A percentile compares a stretch with the other conserved stretches of the same genome.
These are phyloP conservation scores for Ceratobasidium theobromae DNA, from an alignment of 1,284 basidiomycete genomes.

Conservation along the genomic window DNA sequence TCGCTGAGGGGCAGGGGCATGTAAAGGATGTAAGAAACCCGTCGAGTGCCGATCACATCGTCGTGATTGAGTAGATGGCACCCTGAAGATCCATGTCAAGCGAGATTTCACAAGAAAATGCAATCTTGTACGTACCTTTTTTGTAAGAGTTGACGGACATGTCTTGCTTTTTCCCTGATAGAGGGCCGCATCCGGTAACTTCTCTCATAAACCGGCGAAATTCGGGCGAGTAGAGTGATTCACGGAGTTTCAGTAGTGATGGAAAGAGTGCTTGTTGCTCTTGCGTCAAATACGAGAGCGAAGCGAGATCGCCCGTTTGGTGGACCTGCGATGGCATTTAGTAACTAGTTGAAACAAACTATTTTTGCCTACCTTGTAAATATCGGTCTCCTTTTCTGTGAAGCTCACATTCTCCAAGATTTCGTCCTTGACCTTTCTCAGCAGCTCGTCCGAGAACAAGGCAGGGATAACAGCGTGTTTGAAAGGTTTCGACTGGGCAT, in stretches of 20 bases:
- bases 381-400: conserved; percentile 97
- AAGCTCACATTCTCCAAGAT: conserved; percentile 86
- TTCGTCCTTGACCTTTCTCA: conserved; percentile 76
- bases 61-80: conserved; percentile 97
- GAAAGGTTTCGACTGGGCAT: conserved; percentile 70
- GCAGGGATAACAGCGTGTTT: conserved; percentile 81
- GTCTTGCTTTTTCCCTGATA: conserved; percentile 92
- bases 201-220: conserved; percentile 85
- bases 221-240: conserved; percentile 86
- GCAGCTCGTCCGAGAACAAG: conserved; percentile 82
- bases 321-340: conserved; percentile 65
- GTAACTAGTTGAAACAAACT: neutral
- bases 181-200: conserved; percentile 91
- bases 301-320: conserved; percentile 96
- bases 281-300: conserved; percentile 79
- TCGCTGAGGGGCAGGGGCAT: conserved; percentile 83
- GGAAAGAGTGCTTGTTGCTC: conserved; percentile 78
- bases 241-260: conserved; percentile 76
- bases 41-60: conserved; percentile 94
- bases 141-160: conserved; percentile 95
- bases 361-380: conserved; percentile 77
- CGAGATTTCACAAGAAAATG: neutral
- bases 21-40: conserved; percentile 97
- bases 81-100: conserved; percentile 50
- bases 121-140: conserved; percentile 47